Evolutionary conservation across 1,139 yeast species (phyloP).

Genomic region (Kodamaea plutei): DNA sequence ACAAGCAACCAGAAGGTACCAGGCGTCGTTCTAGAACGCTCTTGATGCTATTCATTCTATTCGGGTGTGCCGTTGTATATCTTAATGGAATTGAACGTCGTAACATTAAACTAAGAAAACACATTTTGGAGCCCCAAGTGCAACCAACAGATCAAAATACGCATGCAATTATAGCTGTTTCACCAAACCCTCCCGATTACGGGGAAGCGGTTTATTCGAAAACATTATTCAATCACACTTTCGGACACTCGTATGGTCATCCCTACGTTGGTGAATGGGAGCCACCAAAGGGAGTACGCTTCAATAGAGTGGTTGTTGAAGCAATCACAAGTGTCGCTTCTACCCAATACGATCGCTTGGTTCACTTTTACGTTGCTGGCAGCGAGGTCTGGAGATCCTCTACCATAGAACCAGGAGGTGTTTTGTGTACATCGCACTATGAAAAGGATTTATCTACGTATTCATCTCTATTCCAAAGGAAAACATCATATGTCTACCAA

Average conservation of each 20-base stretch:
- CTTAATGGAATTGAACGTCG: too few species aligned
- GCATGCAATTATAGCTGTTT: constrained; percentile 23
- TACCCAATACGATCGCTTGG: constrained; percentile 73
- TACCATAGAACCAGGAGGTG: constrained; percentile 72
- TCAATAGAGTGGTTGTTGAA: constrained; percentile 58
- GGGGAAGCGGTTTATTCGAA: constrained; percentile 42
- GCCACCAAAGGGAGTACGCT: constrained; percentile 40
- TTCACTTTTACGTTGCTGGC: constrained; percentile 62
- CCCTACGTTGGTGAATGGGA: constrained; percentile 41
- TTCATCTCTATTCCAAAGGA: constrained; percentile 43
- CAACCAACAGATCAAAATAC: too few species aligned
- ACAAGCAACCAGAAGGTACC: too few species aligned
- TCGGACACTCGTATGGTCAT: constrained; percentile 57
- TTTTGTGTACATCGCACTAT: constrained; percentile 34
- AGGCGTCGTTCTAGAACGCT: too few species aligned
- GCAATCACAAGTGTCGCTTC: constrained; percentile 60
- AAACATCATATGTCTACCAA: constrained; percentile 38
- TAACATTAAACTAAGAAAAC: too few species aligned
- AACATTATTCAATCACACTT: constrained; percentile 39
- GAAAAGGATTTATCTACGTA: constrained; percentile 66
- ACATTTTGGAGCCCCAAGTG: too few species aligned
- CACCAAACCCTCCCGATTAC: constrained; percentile 27
- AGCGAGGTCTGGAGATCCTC: constrained; percentile 80
- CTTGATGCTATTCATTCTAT: too few species aligned
- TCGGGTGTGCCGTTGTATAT: too few species aligned